Base-by-base conservation (phyloP, 2,329 filamentous ascomycete species). In the Ilyonectria robusta region DNA sequence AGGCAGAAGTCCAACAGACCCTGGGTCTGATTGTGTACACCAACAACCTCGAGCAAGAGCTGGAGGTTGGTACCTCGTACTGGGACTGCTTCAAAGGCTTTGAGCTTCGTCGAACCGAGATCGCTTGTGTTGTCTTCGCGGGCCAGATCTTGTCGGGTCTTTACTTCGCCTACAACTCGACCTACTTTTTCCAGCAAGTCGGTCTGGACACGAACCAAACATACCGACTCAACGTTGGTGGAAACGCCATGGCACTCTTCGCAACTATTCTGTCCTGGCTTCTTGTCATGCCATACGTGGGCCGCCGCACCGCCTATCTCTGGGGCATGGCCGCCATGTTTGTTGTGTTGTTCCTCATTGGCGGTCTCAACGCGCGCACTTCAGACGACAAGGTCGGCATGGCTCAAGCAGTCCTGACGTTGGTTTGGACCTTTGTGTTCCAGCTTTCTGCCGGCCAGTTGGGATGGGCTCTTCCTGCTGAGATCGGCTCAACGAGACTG, bases 201-300 rank as follows among this genome's bases (percentile, higher is more conserved):
- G 81, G 81, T 1, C 73, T 83, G 6, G 63, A 65, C 26, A 67
- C 74, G 0, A 68, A 66, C 10, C 65, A 78, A 1, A 75, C 78
- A 0, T 79, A 81, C 69, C 75, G 77, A 47, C 78, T 83, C 48
- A 77, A 81, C 29, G 75, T 86, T 19, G 84, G 63, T 46, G 81
- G 70, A 72, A 83, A 71, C 71, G 80, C 58, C 68, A 84, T 75
- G 79, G 83, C 69, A 69, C 80, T 77, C 78, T 72, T 83, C 3
- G 85, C 84, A 2, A 86, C 83, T 0, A 71, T 85, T 1, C 62
- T 80, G 2, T 84, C 83, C 2, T 87, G 84, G 85, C 64, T 79
- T 7, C 58, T 72, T 10, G 67, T 83, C 44, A 83, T 84, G 79
- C 75, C 76, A 0, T 73, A 79, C 2, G 80, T 85, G 57, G 85